phyloP scores from a whole-genome alignment of 1,284 basidiomycete species.

The Termitomyces sp. region DNA sequence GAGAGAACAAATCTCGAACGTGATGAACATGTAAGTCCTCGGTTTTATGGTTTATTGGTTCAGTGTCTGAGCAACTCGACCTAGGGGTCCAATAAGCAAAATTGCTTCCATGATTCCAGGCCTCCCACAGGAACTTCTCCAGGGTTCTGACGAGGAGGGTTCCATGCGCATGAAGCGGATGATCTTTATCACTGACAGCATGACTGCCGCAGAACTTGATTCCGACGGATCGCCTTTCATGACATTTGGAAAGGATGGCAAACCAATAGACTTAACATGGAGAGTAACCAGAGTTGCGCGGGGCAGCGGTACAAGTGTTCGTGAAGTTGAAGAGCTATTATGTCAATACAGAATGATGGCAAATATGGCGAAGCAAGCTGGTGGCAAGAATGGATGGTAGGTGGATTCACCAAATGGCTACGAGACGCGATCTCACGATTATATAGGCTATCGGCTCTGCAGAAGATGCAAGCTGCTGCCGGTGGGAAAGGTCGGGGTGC shows the following conservation, averaged over 20 bases:
- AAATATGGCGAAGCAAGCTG: conserved; percentile 95
- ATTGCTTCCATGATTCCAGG: conserved; percentile 99
- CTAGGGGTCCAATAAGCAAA: conserved; percentile 94
- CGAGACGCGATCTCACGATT: neutral
- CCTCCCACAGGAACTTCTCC: conserved; percentile 84
- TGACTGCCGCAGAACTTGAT: conserved; percentile 91
- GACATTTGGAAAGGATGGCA: conserved; percentile 78
- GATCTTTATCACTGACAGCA: conserved; percentile 98
- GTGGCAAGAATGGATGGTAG: conserved; percentile 91
- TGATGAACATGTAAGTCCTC: conserved; percentile 88
- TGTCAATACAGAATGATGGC: conserved; percentile 97
- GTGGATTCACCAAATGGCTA: conserved; percentile 20
- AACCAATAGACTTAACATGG: conserved; percentile 79
- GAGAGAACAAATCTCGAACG: conserved; percentile 94
- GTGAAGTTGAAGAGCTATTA: conserved; percentile 94
- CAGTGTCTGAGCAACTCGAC: conserved; percentile 4
- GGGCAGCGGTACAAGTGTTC: conserved; percentile 93
- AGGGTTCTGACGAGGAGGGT: conserved; percentile 90
- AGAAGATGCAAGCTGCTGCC: conserved; percentile 84
- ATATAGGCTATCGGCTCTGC: conserved; percentile 74
- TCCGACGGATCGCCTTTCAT: conserved; percentile 92
- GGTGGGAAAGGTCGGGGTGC: conserved; percentile 81
- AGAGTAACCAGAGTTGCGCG: conserved; percentile 85
- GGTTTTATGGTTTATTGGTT: neutral
- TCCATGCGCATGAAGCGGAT: conserved; percentile 92